Conservation (phyloP, 2,329 filamentous ascomycete species). For the Pleurostoma richardsiae region DNA sequence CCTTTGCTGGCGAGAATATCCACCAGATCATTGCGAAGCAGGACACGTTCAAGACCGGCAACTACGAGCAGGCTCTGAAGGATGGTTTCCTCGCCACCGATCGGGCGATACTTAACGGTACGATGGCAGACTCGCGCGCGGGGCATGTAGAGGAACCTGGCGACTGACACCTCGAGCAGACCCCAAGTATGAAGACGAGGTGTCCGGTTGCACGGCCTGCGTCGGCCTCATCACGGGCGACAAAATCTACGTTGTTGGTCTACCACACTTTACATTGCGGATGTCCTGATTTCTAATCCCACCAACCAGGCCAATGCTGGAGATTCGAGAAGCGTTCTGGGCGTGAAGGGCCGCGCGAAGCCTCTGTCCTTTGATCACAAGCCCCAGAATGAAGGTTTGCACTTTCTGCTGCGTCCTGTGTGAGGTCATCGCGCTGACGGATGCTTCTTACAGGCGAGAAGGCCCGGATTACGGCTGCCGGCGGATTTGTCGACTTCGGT, state of each 20-base stretch:
- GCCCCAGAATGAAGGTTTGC: constrained; percentile 89
- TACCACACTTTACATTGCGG: constrained; percentile 5
- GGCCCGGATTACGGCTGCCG: constrained; percentile 89
- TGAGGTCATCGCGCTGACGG: constrained; percentile 10
- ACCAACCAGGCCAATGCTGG: constrained; percentile 80
- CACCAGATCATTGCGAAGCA: constrained; percentile 94
- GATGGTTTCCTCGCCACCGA: constrained; percentile 97
- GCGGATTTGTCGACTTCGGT: constrained; percentile 97
- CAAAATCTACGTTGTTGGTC: constrained; percentile 91
- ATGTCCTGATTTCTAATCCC: constrained; percentile 1
- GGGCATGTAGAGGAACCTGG: neutral
- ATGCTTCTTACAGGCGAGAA: constrained; percentile 68
- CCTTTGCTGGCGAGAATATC: constrained; percentile 88
- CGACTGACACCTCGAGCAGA: constrained; percentile 49
- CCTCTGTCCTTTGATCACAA: constrained; percentile 99
- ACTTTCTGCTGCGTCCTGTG: neutral
- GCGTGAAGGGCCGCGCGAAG: constrained; percentile 95
- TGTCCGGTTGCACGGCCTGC: constrained; percentile 94
- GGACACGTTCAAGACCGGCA: constrained; percentile 83
- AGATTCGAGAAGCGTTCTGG: constrained; percentile 90
- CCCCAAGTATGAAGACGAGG: constrained; percentile 94
- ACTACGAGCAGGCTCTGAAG: constrained; percentile 94
- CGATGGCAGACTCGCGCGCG: constrained; percentile 7
- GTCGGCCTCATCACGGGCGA: constrained; percentile 83
- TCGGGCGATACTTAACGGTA: constrained; percentile 92